phyloP scores from a whole-genome alignment of 352 stramenopile genomes.

The Phytophthora quininea region DNA sequence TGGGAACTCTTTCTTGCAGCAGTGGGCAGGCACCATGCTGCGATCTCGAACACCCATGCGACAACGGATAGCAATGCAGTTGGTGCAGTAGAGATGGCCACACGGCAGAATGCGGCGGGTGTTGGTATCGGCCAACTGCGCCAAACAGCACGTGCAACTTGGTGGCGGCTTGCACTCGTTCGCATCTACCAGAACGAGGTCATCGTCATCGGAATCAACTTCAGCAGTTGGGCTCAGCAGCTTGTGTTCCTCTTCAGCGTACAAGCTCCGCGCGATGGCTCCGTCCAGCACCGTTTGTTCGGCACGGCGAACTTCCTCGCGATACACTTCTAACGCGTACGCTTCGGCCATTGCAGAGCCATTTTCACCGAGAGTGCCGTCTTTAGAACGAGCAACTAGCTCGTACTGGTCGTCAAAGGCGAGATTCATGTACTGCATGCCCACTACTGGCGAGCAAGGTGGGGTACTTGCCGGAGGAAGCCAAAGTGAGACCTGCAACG shows the following conservation, averaged over 20 bases:
- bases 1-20: conserved; percentile 75
- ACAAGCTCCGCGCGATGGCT: conserved; percentile 52
- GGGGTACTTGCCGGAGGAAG: no score
- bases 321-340: conserved; percentile 46
- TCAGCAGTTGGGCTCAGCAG: conserved; percentile 29
- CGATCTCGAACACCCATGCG: conserved; percentile 62
- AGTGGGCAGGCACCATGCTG: conserved; percentile 65
- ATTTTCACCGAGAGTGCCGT: conserved; percentile 18
- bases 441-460: no score
- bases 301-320: conserved; percentile 38
- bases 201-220: conserved; percentile 21
- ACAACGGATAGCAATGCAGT: conserved; percentile 58
- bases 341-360: conserved; percentile 26
- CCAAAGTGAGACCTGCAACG: no score
- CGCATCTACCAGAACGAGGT: conserved; percentile 16
- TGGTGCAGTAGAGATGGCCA: conserved; percentile 65
- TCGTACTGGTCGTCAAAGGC: conserved; percentile 23
- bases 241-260: conserved; percentile 41
- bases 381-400: conserved; percentile 14
- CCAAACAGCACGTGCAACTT: conserved; percentile 47
- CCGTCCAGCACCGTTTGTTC: conserved; percentile 47
- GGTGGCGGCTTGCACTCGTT: conserved; percentile 45
- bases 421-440: no score
- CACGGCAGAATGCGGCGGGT: conserved; percentile 48
- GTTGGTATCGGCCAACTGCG: conserved; percentile 15